Base-by-base conservation (phyloP, 768 basidiomycete genomes). In the Suillus lakei region DNA sequence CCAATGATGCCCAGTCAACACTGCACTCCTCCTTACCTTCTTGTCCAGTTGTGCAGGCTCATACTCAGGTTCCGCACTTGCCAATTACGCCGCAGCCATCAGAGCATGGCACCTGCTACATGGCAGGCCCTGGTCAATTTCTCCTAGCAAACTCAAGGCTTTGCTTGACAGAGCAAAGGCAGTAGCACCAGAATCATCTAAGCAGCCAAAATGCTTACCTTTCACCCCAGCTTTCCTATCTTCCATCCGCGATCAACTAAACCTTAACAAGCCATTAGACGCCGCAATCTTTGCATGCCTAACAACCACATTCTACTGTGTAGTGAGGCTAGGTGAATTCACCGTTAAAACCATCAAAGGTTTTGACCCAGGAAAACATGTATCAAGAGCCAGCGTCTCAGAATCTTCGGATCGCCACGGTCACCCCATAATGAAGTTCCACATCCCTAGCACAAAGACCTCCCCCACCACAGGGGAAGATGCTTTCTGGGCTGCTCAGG, bases 271-370 rank as follows among this genome's bases (percentile, higher is more conserved):
- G 9, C 77, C 77, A 2, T 65, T 81, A 2, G 76, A 82, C 53
- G 73, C 75, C 0, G 77, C 83, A 0, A 70, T 78, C 0, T 78
- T 56, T 23, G 77, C 80, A 0, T 81, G 79, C 61, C 71, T 81
- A 5, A 78, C 77, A 1, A 79, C 76, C 0, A 64, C 69, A 5
- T 83, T 84, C 71, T 85, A 72, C 30, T 60, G 72, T 2, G 71
- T 74, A 0, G 75, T 78, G 0, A 50, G 78, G 0, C 51, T 80
- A 0, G 81, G 82, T 0, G 81, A 84, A 63, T 78, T 84, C 61
- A 81, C 79, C 1, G 70, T 82, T 0, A 75, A 71, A 1, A 67
- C 51, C 2, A 69, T 82, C 1, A 73, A 70, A 3, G 63, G 64
- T 4, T 84, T 83, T 64, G 61, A 78, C 48, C 69, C 76, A 0